Conservation (phyloP, 148 eudicot species). For the Euryodendron excelsum region DNA sequence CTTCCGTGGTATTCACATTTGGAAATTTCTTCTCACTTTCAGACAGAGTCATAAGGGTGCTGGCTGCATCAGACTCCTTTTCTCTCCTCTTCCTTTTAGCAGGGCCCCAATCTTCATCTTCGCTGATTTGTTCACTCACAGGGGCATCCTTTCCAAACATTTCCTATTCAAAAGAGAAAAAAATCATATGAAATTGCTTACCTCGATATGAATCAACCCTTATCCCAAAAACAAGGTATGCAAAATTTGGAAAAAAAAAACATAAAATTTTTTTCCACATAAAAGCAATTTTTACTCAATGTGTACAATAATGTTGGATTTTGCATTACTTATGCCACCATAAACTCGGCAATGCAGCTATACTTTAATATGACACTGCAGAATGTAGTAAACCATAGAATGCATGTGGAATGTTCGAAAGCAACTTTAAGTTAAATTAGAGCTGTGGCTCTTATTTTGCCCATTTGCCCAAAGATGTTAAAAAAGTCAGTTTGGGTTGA, state of each 20-base stretch:
- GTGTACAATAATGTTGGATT: background rate
- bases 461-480: background rate
- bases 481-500: background rate
- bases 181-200: background rate
- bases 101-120: slow-evolving; percentile 99
- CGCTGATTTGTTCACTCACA: slow-evolving; percentile 57
- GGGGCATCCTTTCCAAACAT: slow-evolving; percentile 84
- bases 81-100: slow-evolving; percentile 53
- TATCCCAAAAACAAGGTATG: background rate
- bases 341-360: background rate
- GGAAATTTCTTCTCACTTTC: slow-evolving; percentile 41
- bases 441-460: no score
- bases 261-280: background rate
- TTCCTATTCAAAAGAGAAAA: slow-evolving; percentile 50
- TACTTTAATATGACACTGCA: no score
- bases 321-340: background rate
- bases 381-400: background rate
- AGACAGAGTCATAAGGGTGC: slow-evolving; percentile 58
- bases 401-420: background rate
- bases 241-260: background rate
- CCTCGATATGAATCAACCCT: background rate
- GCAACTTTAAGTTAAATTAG: background rate
- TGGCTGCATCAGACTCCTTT: slow-evolving; percentile 75
- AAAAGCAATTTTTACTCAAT: background rate
- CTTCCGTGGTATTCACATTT: slow-evolving; percentile 25